A percentile compares a stretch with the other conserved stretches of the same genome.
These are phyloP conservation scores for Acidomyces sp. DNA, from an alignment of 495 filamentous ascomycete species.

Conservation along the genomic window DNA sequence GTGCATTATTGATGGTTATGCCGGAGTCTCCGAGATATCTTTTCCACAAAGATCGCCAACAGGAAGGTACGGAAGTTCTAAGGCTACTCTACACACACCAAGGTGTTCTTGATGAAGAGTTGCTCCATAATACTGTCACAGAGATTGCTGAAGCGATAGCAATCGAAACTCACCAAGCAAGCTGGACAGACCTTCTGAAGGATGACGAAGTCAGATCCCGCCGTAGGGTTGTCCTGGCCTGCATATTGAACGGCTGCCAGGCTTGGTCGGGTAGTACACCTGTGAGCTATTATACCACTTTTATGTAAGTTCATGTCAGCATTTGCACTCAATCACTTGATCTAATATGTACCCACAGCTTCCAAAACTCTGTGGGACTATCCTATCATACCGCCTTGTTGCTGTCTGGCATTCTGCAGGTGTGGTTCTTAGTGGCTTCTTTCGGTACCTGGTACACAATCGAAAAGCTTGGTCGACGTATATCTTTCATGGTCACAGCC, in stretches of 20 bases:
- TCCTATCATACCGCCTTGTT: slow-evolving; percentile 22
- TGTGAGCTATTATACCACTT: not conserved
- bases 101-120: not conserved
- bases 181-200: not conserved
- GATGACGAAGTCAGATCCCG: not conserved
- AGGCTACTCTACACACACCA: not conserved
- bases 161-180: not conserved
- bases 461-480: slow-evolving; percentile 14
- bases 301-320: not conserved
- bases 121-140: not conserved
- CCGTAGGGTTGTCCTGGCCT: not conserved
- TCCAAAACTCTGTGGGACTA: slow-evolving; percentile 23
- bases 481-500: slow-evolving; percentile 25
- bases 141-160: not conserved
- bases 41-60: not conserved
- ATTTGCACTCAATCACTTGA: slow-evolving; percentile 34
- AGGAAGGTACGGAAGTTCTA: not conserved
- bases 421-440: slow-evolving; percentile 27
- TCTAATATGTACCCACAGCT: slow-evolving; percentile 29
- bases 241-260: not conserved
- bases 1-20: not conserved
- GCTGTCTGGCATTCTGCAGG: slow-evolving; percentile 23
- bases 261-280: not conserved
- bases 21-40: not conserved
- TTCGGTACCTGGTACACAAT: slow-evolving; percentile 29